Conservation (phyloP, 495 filamentous ascomycete species). For the Parachaetomium inaequale region DNA sequence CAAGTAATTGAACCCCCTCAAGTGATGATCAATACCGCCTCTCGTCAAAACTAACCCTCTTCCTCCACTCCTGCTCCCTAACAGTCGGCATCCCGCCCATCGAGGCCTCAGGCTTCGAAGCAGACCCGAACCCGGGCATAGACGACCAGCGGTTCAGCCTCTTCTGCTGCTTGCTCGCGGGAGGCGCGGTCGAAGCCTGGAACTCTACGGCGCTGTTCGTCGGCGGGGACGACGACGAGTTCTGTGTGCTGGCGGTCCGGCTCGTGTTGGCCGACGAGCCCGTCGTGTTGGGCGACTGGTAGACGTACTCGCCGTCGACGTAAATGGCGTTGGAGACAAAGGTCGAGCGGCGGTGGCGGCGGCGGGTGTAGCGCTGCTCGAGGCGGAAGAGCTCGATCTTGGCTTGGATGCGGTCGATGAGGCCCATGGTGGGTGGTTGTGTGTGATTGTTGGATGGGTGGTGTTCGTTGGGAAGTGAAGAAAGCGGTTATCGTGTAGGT, state of each 20-base stretch:
- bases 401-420: slow-evolving; percentile 51
- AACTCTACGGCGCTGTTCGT: neutral
- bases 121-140: slow-evolving; percentile 47
- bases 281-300: slow-evolving; percentile 51
- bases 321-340: slow-evolving; percentile 84
- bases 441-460: neutral
- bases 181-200: neutral
- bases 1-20: neutral
- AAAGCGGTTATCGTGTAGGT: neutral
- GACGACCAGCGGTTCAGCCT: slow-evolving; percentile 45
- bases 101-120: slow-evolving; percentile 13
- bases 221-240: neutral
- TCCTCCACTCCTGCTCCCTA: slow-evolving; percentile 16
- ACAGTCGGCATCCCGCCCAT: slow-evolving; percentile 16
- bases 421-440: slow-evolving; percentile 33
- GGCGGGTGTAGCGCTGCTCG: slow-evolving; percentile 86
- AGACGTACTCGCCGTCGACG: slow-evolving; percentile 90
- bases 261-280: slow-evolving; percentile 41
- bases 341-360: slow-evolving; percentile 74
- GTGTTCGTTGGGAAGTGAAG: neutral
- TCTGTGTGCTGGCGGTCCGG: neutral
- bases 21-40: neutral
- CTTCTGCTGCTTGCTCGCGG: slow-evolving; percentile 31
- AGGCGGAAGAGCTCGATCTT: slow-evolving; percentile 86
- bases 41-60: slow-evolving; percentile 19